Evolutionary conservation across 805 yeast species (phyloP).

Genomic region (Sugiyamaella lignohabitans): DNA sequence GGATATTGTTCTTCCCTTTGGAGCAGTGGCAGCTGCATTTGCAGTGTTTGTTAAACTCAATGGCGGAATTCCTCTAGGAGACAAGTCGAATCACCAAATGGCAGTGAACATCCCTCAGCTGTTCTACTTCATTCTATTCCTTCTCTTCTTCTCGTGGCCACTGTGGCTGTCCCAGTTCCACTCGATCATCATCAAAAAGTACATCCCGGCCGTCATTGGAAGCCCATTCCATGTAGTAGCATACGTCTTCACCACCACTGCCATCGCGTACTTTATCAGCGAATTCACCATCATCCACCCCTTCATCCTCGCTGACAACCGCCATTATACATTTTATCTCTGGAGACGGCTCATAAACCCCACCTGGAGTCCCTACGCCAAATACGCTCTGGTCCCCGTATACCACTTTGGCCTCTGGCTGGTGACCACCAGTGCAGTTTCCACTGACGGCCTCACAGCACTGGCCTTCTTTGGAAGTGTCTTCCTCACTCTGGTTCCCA

Average conservation of each 20-base stretch:
- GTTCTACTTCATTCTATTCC: constrained; percentile 66
- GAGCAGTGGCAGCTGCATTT: constrained; percentile 48
- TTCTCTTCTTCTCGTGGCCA: constrained; percentile 64
- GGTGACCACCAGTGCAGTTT: background rate
- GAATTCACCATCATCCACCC: constrained; percentile 70
- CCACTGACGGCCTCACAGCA: constrained; percentile 4
- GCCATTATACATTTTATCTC: constrained; percentile 87
- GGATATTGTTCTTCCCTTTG: constrained; percentile 23
- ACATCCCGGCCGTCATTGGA: constrained; percentile 33
- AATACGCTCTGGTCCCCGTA: constrained; percentile 51
- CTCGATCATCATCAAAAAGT: constrained; percentile 35
- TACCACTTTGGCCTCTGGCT: constrained; percentile 50
- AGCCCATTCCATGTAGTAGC: constrained; percentile 13
- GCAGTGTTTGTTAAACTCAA: constrained; percentile 53
- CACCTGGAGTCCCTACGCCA: constrained; percentile 29
- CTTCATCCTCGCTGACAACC: constrained; percentile 84
- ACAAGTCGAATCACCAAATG: constrained; percentile 73
- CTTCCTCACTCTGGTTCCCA: constrained; percentile 63
- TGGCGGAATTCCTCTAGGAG: constrained; percentile 88
- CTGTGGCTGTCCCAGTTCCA: constrained; percentile 49
- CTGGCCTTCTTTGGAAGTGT: constrained; percentile 48
- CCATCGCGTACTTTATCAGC: constrained; percentile 15
- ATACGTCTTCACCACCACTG: constrained; percentile 8
- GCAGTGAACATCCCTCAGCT: constrained; percentile 73
- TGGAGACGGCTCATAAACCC: constrained; percentile 59